Evolutionary conservation across 441 rosid genomes (phyloP).

Genomic region (Pelargonium citronellum): DNA sequence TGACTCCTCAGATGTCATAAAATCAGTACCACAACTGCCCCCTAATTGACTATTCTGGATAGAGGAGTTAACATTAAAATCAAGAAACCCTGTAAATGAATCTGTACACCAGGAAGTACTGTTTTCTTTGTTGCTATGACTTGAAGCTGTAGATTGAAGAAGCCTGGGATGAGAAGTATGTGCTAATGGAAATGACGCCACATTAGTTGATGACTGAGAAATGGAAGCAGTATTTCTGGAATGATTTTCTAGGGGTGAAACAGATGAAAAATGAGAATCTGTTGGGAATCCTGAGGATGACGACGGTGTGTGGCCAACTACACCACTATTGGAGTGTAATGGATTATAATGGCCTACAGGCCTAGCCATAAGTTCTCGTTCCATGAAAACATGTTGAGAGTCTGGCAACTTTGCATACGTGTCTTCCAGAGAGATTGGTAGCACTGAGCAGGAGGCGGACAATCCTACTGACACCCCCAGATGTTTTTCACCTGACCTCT

Average conservation of each 20-base stretch:
- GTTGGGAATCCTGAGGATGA: conserved; percentile 67
- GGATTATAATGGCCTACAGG: conserved; percentile 42
- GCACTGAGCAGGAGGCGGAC: conserved; percentile 52
- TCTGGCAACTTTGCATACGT: conserved; percentile 38
- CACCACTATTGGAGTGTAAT: conserved; percentile 46
- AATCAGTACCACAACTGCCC: neutral
- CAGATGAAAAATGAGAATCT: conserved; percentile 61
- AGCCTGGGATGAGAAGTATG: conserved; percentile 31
- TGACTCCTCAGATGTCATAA: conserved; percentile 52
- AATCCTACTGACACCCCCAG: conserved; percentile 43
- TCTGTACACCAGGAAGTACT: conserved; percentile 50
- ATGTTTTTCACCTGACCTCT: conserved; percentile 53
- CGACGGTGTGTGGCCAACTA: conserved; percentile 72
- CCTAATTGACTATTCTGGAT: conserved; percentile 36
- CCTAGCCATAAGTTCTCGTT: conserved; percentile 37
- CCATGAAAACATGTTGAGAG: conserved; percentile 39
- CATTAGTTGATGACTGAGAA: conserved; percentile 41
- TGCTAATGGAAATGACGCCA: conserved; percentile 23
- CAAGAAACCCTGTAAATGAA: conserved; percentile 36
- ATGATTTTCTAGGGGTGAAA: conserved; percentile 31
- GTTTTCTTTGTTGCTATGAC: conserved; percentile 34
- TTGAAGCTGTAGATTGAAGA: conserved; percentile 37
- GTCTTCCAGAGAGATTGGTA: conserved; percentile 42
- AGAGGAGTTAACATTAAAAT: conserved; percentile 35
- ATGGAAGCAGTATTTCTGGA: conserved; percentile 37